phyloP scores from a whole-genome alignment of 805 yeast species.

The Candida nitratophila region DNA sequence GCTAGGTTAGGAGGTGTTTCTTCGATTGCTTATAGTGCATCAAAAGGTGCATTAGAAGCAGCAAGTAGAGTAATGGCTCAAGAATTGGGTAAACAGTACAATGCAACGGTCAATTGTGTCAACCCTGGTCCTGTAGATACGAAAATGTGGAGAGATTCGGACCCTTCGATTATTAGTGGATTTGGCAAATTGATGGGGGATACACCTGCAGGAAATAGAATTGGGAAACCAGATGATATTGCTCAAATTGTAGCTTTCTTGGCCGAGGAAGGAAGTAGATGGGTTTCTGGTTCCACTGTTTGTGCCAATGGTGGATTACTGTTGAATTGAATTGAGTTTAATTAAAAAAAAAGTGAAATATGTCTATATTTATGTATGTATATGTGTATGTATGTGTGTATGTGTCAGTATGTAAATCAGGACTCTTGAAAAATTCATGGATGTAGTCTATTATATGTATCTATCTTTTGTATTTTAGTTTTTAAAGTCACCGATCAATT shows the following conservation, averaged over 20 bases:
- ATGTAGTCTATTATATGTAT: too few relatives aligned
- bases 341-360: not conserved
- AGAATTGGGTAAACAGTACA: slow-evolving; percentile 11
- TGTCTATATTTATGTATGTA: not conserved
- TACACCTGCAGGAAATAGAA: slow-evolving; percentile 13
- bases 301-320: slow-evolving; percentile 13
- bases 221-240: slow-evolving; percentile 15
- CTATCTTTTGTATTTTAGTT: not conserved
- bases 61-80: slow-evolving; percentile 10
- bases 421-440: too few relatives aligned
- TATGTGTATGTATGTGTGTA: not conserved
- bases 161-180: slow-evolving; percentile 7
- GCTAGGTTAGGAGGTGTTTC: slow-evolving; percentile 7
- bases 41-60: slow-evolving; percentile 13
- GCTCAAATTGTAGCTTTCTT: slow-evolving; percentile 12
- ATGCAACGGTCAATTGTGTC: slow-evolving; percentile 10
- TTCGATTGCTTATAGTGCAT: slow-evolving; percentile 7
- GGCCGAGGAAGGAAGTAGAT: slow-evolving; percentile 10
- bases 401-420: too few relatives aligned
- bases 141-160: slow-evolving; percentile 10
- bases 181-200: slow-evolving; percentile 3
- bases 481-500: slow-evolving; percentile 6
- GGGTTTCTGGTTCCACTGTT: slow-evolving; percentile 11
- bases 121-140: slow-evolving; percentile 11
- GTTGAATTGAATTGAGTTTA: slow-evolving; percentile 1